A percentile compares a stretch with the other conserved stretches of the same genome.
phyloP scores from a whole-genome alignment of 2,329 filamentous ascomycete species.

The Venturia nashicola region DNA sequence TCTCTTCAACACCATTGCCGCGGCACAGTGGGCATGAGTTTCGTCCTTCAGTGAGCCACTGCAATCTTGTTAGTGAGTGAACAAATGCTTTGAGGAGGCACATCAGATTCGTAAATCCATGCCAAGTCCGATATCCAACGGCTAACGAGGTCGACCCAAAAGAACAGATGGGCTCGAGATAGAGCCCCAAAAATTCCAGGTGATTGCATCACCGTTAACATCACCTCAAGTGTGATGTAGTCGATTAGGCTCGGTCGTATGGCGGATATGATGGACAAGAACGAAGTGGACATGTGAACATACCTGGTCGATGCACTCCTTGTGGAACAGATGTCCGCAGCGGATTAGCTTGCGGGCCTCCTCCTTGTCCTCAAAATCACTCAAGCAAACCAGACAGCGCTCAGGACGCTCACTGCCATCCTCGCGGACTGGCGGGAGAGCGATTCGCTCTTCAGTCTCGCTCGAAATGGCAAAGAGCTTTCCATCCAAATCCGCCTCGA shows the following conservation, averaged over 20 bases:
- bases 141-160: too few relatives aligned
- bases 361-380: constrained; percentile 51
- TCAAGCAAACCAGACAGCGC: constrained; percentile 51
- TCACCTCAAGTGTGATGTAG: too few relatives aligned
- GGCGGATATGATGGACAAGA: too few relatives aligned
- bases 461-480: constrained; percentile 34
- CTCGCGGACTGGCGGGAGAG: constrained; percentile 20
- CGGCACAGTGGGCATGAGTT: constrained; percentile 52
- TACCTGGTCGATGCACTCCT: constrained; percentile 59
- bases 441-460: constrained; percentile 12
- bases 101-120: too few relatives aligned
- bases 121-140: too few relatives aligned
- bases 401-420: constrained; percentile 19
- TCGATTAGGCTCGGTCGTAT: too few relatives aligned
- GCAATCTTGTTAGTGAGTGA: constrained; percentile 3
- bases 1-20: constrained; percentile 44
- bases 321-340: constrained; percentile 56
- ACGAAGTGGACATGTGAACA: constrained; percentile 14
- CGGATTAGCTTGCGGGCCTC: constrained; percentile 48
- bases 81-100: not conserved
- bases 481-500: constrained; percentile 18
- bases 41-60: constrained; percentile 58
- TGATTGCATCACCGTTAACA: too few relatives aligned
- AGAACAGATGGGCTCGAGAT: too few relatives aligned
- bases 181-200: too few relatives aligned